Base-by-base conservation (phyloP, 805 yeast species). In the Nakazawaea ambrosiae region DNA sequence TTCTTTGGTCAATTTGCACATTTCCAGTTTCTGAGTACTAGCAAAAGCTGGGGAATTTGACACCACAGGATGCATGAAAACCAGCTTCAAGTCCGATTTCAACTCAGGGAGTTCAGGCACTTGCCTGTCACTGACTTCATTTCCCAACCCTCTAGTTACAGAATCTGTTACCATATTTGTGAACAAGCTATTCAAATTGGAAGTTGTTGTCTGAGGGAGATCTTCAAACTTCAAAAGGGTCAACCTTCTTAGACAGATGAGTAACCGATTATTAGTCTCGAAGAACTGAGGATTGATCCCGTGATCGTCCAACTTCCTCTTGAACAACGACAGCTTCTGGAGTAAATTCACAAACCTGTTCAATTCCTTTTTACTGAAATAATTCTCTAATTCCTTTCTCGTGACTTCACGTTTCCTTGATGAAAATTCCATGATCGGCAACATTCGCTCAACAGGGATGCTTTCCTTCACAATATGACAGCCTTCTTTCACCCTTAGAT, bases 141-240 rank as follows among this genome's bases (percentile, higher is more conserved):
- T n/a, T n/a, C n/a, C n/a, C n/a, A n/a, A n/a, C n/a, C n/a, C n/a
- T n/a, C n/a, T n/a, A n/a, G n/a, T 23, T 23, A 8, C 25, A 23
- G 25, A 23, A 11, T 8, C 15, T 26, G 15, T 10, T 26, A 12
- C 15, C n/a, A n/a, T n/a, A n/a, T n/a, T n/a, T n/a, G 12, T 6
- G 31, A 12, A 28, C 6, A 5, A 26, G 14, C 28, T 8, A 26
- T 7, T 26, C 12, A 14, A 14, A 26, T 28, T 12, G 8, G 15
- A 28, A 6, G 6, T 19, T 5, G 4, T 20, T 11, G 15, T 33
- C 30, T 9, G 37, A 31, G n/a, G 27, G 20, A n/a, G n/a, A n/a
- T n/a, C n/a, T 15, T 34, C 31, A 20, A 34, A 34, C 4, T 34
- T 26, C 12, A 34, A 26, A 5, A 34, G 23, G 20, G 18, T 34